Evolutionary conservation across 2,329 filamentous ascomycete genomes (phyloP), one percentile per base, ranked within the genome.

Genomic region (Pseudogymnoascus sp.): DNA sequence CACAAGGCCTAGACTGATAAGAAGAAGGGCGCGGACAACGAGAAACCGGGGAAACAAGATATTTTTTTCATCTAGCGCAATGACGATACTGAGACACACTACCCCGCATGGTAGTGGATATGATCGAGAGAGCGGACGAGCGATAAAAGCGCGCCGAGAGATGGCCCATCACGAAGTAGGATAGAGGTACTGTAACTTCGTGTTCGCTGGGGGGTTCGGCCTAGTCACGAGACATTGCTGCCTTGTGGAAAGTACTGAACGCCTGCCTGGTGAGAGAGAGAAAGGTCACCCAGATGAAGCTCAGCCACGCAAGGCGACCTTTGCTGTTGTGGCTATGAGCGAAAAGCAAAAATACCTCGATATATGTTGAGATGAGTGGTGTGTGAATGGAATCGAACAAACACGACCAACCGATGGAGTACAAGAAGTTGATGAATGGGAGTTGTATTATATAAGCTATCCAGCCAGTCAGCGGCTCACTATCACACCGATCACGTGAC

Each of bases 211-310:
- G 8, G 7, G 28, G 25, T 56, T 31, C 47, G 33, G 50, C 50
- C 50, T 56, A 56, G 50, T 56, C 50, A 56, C 50, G 50, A 33
- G 50, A 56, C 50, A 50, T 28, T 56, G 50, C 28, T 56, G 50
- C 50, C 50, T 56, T 56, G 50, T 33, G 23, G 23, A 47, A 47
- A 47, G 28, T 18, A 11, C 11, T 5, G 8, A 33, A 33, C 50
- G 50, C 28, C 50, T 56, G 50, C 50, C 50, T 56, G 28, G 44
- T 28, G 23, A 50, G 25, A 33, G n/a, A 56, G 25, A 50, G 44
- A 56, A 14, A 33, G 28, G 50, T 56, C 25, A 56, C 50, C 28
- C 50, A 56, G 50, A 33, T 33, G 16, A 33, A 18, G 21, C 50
- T 33, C 28, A 56, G 50, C 50, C 50, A 56, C 50, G 50, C 50